Percentiles rank a stretch among this genome's conserved stretches.
Conservation (phyloP, 768 basidiomycete species). For the Pleurotus citrinopileatus region DNA sequence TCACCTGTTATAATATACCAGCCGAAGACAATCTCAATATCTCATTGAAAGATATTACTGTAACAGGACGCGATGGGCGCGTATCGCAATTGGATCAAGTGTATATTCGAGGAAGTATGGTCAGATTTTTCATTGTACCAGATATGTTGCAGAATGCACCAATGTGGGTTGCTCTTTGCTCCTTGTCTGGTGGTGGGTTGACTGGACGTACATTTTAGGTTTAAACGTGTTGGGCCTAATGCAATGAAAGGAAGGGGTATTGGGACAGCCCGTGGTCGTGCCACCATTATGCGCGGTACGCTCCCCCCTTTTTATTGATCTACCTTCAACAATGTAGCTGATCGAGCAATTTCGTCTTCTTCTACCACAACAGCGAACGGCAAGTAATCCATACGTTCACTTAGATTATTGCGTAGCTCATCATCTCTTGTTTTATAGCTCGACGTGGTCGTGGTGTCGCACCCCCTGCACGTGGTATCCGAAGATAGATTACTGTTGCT, state of each 20-base stretch:
- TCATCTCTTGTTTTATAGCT: constrained; percentile 42
- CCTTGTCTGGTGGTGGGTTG: constrained; percentile 1
- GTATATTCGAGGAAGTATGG: constrained; percentile 97
- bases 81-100: constrained; percentile 99
- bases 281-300: constrained; percentile 97
- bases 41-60: constrained; percentile 93
- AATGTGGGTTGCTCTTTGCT: constrained; percentile 61
- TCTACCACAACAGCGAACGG: constrained; percentile 70
- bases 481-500: constrained; percentile 64
- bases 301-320: constrained; percentile 14
- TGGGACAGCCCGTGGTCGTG: constrained; percentile 97
- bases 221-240: constrained; percentile 97
- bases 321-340: constrained; percentile 10
- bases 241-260: constrained; percentile 99
- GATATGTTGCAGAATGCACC: constrained; percentile 99
- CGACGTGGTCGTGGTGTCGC: constrained; percentile 84
- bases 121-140: constrained; percentile 98
- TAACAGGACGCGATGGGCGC: constrained; percentile 96
- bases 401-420: constrained; percentile 3
- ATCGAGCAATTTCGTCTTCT: constrained; percentile 14
- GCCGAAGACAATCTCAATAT: constrained; percentile 99
- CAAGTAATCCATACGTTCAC: constrained; percentile 27
- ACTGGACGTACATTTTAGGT: constrained; percentile 53
- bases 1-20: constrained; percentile 31
- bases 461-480: constrained; percentile 73